Evolutionary conservation across 1,284 basidiomycete genomes (phyloP).

Genomic region (Cutaneotrichosporon sp.): DNA sequence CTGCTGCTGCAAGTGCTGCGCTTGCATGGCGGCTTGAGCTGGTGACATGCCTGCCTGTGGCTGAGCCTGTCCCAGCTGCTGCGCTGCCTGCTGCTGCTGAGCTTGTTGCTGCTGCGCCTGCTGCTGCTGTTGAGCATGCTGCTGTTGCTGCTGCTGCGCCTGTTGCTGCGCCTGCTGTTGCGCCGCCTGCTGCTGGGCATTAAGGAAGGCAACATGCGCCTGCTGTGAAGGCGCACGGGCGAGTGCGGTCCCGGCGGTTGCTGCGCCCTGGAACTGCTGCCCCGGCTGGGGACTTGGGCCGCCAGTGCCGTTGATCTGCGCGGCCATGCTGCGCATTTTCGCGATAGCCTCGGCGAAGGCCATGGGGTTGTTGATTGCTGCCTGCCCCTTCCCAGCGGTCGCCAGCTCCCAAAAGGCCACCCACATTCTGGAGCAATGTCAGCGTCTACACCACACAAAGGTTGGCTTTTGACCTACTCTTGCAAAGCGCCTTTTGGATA

Average conservation of each 20-base stretch:
- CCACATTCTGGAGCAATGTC: constrained; percentile 48
- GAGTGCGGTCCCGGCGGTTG: constrained; percentile 15
- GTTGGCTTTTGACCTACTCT: constrained; percentile 44
- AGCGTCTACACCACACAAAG: background rate
- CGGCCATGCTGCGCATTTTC: constrained; percentile 31
- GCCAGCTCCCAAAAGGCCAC: constrained; percentile 55
- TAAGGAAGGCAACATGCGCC: background rate
- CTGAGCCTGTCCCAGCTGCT: constrained; percentile 28
- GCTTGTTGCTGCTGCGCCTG: too few species aligned
- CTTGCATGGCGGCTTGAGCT: constrained; percentile 20
- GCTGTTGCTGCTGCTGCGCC: constrained; percentile 19
- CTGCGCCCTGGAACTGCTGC: constrained; percentile 22
- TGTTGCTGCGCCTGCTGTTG: constrained; percentile 25
- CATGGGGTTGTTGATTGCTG: constrained; percentile 45
- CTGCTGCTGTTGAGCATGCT: constrained; percentile 11
- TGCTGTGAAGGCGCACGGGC: constrained; percentile 13
- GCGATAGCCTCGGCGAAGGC: constrained; percentile 45
- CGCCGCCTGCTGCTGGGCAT: constrained; percentile 22
- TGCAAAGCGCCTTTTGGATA: constrained; percentile 51
- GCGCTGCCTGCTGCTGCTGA: constrained; percentile 19
- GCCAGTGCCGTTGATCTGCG: constrained; percentile 11
- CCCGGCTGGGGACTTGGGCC: constrained; percentile 19
- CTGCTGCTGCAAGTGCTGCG: constrained; percentile 20
- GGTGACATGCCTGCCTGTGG: constrained; percentile 3
- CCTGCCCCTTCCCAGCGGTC: constrained; percentile 47